Conservation (phyloP, 2,329 filamentous ascomycete genomes). For the Fusarium hostae region DNA sequence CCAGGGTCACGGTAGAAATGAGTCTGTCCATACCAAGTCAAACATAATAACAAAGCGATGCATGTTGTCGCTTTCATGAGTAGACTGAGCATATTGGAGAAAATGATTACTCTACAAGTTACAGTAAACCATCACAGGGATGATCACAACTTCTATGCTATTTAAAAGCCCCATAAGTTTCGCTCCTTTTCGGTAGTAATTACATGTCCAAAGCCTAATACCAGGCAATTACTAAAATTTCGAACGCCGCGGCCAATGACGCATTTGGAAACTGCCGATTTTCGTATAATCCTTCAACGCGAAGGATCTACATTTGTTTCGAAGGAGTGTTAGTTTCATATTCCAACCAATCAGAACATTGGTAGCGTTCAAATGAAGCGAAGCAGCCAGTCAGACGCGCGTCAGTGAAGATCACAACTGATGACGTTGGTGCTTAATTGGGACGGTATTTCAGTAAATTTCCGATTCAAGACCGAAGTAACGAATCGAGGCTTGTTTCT, state of each 20-base stretch:
- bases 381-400: not conserved
- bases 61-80: not conserved
- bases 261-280: not conserved
- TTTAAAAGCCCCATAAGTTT: not conserved
- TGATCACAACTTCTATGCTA: not conserved
- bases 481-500: not conserved
- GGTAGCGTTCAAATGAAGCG: not conserved
- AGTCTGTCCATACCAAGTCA: constrained; percentile 7
- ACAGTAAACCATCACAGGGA: accelerated
- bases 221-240: not conserved
- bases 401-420: not conserved
- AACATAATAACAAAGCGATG: not conserved
- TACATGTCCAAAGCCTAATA: not conserved
- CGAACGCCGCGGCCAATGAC: not conserved
- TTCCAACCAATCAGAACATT: not conserved
- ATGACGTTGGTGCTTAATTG: not conserved
- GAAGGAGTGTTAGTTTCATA: not conserved
- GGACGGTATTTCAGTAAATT: not conserved
- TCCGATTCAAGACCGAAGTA: not conserved
- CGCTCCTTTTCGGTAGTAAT: not conserved
- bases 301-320: not conserved
- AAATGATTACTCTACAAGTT: not conserved
- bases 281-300: not conserved
- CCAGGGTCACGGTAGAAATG: constrained; percentile 24
- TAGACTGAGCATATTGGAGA: constrained; percentile 2